Percentiles rank a stretch among this genome's conserved stretches.
Evolutionary conservation across 1,284 basidiomycete species (phyloP).

Genomic region (Cryptococcus hybrid): DNA sequence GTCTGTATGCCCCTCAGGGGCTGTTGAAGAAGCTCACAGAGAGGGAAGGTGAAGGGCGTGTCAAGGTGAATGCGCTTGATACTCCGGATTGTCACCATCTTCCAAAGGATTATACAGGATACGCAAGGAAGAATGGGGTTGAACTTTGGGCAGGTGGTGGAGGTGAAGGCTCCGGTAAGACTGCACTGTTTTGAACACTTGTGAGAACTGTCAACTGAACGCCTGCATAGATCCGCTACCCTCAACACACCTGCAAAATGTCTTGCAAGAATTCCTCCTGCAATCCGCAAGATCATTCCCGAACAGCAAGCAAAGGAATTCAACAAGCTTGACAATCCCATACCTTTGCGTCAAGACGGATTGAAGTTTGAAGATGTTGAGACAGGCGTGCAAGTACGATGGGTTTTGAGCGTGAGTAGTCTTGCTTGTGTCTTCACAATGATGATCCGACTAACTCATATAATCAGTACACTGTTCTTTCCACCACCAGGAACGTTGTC

Average conservation of each 20-base stretch:
- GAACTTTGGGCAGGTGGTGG: constrained; percentile 49
- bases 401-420: constrained; percentile 47
- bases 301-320: constrained; percentile 11
- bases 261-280: constrained; percentile 43
- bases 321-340: constrained; percentile 14
- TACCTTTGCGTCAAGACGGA: constrained; percentile 27
- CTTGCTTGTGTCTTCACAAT: neutral
- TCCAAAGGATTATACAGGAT: constrained; percentile 38
- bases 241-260: constrained; percentile 45
- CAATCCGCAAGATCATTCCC: constrained; percentile 1
- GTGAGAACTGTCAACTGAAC: neutral
- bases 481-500: constrained; percentile 45
- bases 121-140: constrained; percentile 35
- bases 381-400: constrained; percentile 34
- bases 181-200: neutral
- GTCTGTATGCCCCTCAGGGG: constrained; percentile 27
- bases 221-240: constrained; percentile 44
- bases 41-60: neutral
- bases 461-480: constrained; percentile 43
- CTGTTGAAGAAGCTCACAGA: constrained; percentile 21
- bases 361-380: constrained; percentile 19
- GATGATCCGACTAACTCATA: neutral
- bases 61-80: constrained; percentile 40
- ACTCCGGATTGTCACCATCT: constrained; percentile 48
- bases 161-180: constrained; percentile 43